Base-by-base conservation (phyloP, 2,329 filamentous ascomycete genomes). In the Cryphonectria japonica region DNA sequence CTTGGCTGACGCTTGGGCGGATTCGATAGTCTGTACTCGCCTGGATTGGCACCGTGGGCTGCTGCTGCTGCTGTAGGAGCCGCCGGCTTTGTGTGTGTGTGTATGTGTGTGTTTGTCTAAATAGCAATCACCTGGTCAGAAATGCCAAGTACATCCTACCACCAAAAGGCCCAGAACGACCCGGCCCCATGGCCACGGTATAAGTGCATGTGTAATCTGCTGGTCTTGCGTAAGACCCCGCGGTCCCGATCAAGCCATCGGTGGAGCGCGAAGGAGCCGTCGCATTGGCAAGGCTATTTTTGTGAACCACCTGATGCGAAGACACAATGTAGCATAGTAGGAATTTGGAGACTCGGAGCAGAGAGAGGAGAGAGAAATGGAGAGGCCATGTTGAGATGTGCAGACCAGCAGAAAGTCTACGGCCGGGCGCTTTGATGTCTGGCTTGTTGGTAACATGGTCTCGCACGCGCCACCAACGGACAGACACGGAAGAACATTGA, bases 291-390 rank as follows among this genome's bases (percentile, higher is more conserved):
- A 3, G 29, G 29, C 46, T 66, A 54, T 66, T 54, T 52, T 66
- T 66, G 46, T 66, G 63, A 66, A 26, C 46, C 63, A 66, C 63
- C 6, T 50, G 1, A 50, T 50, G 46, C 19, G 46, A 34, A 65
- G 37, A n/a, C 61, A 54, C 16, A 32, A 54, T n/a, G 29, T 29
- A 32, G 22, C 37, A 16, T 7, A 32, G 37, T n/a, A 43, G 39
- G 13, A 4, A 6, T 29, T 7, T 34, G 19, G 26, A 29, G 29
- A 50, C 6, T n/a, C 46, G 22, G 22, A 50, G 46, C 46, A 7
- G 19, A 50, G 43, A 22, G 43, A 50, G 43, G 2, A 14, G 43
- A 22, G 8, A 50, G 19, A 50, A 22, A 50, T 2, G 22, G 43
- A 8, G 19, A 50, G 52, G 50, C n/a, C 50, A 14, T 26, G 50